phyloP scores from a whole-genome alignment of 441 rosid genomes.

The Jatropha podagrica region DNA sequence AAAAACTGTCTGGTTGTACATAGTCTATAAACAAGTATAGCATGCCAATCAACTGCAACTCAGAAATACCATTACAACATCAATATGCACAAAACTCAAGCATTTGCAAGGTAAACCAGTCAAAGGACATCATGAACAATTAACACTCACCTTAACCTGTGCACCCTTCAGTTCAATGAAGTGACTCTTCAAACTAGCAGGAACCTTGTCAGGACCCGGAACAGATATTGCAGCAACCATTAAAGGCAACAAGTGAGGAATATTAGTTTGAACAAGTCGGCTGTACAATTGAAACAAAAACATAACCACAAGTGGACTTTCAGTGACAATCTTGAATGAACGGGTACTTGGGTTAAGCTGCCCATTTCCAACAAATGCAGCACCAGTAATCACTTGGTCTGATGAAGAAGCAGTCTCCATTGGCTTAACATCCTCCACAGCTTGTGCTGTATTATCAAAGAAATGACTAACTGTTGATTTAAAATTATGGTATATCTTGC shows the following conservation, averaged over 20 bases:
- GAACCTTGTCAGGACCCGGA: slow-evolving; percentile 91
- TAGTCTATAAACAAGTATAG: background rate
- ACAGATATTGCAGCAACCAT: slow-evolving; percentile 99
- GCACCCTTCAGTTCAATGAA: slow-evolving; percentile 97
- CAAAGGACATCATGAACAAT: slow-evolving; percentile 13
- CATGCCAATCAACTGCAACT: slow-evolving; percentile 4
- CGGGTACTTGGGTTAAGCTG: slow-evolving; percentile 90
- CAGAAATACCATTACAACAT: background rate
- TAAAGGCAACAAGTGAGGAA: slow-evolving; percentile 86
- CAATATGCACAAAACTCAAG: slow-evolving; percentile 10
- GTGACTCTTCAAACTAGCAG: slow-evolving; percentile 70
- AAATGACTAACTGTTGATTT: slow-evolving; percentile 80
- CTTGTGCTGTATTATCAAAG: slow-evolving; percentile 62
- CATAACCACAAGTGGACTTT: slow-evolving; percentile 99
- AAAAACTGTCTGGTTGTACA: background rate
- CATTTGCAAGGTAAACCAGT: background rate
- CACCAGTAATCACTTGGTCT: slow-evolving; percentile 62
- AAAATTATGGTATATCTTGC: slow-evolving; percentile 95
- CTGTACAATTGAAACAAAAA: slow-evolving; percentile 91
- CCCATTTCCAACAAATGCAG: slow-evolving; percentile 55
- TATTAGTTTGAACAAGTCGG: slow-evolving; percentile 92
- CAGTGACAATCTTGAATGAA: slow-evolving; percentile 94
- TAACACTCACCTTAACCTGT: slow-evolving; percentile 85
- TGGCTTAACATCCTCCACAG: slow-evolving; percentile 68
- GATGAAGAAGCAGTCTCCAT: slow-evolving; percentile 62